Evolutionary conservation across 108 stramenopile genomes (phyloP).

Genomic region (Nannochloropsis gaditana): DNA sequence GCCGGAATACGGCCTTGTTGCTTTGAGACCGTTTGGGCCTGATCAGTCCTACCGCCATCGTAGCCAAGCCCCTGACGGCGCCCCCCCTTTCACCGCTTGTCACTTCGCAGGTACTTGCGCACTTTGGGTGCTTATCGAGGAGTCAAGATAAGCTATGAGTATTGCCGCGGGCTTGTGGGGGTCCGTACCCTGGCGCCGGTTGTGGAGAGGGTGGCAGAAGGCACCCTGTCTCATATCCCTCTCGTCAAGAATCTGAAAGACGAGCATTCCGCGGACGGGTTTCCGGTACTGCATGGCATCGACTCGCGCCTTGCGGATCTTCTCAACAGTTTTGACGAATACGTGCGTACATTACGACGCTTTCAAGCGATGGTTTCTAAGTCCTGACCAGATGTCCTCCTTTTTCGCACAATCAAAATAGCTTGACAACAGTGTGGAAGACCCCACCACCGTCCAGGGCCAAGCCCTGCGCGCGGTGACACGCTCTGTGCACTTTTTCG

Average conservation of each 20-base stretch:
- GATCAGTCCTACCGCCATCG: too few species aligned
- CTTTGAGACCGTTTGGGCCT: too few species aligned
- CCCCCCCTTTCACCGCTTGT: too few species aligned
- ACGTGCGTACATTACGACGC: not conserved
- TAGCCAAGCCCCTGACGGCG: too few species aligned
- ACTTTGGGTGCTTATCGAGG: slow-evolving; percentile 16
- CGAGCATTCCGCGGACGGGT: not conserved
- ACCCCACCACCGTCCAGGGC: not conserved
- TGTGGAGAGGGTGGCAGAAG: not conserved
- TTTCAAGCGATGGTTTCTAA: too few species aligned
- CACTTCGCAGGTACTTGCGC: not conserved
- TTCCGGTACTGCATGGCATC: slow-evolving; percentile 8
- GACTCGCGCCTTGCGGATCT: not conserved
- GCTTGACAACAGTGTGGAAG: not conserved
- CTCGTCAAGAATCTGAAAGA: slow-evolving; percentile 1
- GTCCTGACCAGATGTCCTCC: not conserved
- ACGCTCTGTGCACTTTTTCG: not conserved
- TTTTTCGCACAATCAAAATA: not conserved
- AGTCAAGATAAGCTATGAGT: not conserved
- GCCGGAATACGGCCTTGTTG: too few species aligned
- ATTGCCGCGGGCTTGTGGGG: not conserved
- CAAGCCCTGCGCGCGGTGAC: not conserved
- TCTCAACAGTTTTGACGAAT: not conserved
- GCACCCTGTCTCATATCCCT: not conserved
- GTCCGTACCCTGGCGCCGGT: not conserved